These are phyloP conservation scores for Colletotrichum tamarilloi DNA, from an alignment of 2,329 filamentous ascomycete genomes.

Conservation along the genomic window DNA sequence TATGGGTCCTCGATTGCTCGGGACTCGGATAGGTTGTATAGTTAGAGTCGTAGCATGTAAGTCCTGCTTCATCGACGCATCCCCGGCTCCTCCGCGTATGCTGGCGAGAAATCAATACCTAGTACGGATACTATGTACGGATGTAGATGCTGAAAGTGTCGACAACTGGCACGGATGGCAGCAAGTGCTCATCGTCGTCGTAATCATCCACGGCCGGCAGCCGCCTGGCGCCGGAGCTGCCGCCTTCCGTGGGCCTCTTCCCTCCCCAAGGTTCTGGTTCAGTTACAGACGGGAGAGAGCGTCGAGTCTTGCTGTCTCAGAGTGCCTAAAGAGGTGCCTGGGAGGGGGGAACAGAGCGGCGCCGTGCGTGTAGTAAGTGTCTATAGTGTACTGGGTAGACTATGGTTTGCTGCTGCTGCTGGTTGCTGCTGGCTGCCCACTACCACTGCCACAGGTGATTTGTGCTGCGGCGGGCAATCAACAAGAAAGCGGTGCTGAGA, in stretches of 20 bases:
- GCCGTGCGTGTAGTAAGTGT: not conserved
- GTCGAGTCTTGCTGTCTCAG: conserved; percentile 13
- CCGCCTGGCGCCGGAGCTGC: conserved; percentile 30
- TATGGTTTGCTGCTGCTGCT: not conserved
- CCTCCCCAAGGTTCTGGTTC: conserved; percentile 31
- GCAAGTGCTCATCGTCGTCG: conserved; percentile 2
- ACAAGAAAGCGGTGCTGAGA: conserved; percentile 17
- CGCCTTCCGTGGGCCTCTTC: conserved; percentile 25
- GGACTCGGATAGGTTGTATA: not conserved
- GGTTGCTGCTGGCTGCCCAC: not conserved
- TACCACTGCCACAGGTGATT: not conserved
- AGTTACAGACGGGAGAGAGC: conserved; percentile 27
- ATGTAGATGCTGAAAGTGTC: not conserved
- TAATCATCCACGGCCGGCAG: conserved; percentile 25
- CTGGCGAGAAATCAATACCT: not conserved
- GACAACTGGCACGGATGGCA: not conserved
- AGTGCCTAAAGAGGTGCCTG: not conserved
- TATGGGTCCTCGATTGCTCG: not conserved
- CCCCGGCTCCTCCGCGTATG: not conserved
- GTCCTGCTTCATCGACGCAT: not conserved
- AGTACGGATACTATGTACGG: not conserved
- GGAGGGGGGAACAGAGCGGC: conserved; percentile 29
- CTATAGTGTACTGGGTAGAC: too few relatives aligned
- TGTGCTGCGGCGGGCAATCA: not conserved
- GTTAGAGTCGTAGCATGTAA: not conserved